Conservation (phyloP, 495 filamentous ascomycete genomes). For the Poronia punctata region DNA sequence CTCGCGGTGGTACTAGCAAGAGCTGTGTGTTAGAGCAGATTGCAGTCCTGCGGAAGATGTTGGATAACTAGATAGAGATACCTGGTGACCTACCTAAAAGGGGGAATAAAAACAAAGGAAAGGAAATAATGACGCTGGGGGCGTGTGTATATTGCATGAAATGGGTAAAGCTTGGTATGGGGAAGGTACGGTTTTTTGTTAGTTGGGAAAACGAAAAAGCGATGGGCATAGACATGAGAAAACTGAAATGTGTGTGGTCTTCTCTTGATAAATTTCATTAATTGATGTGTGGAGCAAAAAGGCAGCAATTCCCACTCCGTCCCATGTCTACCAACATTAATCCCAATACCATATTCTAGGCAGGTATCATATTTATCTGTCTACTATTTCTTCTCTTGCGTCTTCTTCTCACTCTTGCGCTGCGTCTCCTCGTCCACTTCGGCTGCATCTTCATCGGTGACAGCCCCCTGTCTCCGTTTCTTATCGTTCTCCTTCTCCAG, state of each 20-base stretch:
- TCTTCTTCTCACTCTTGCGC: slow-evolving; percentile 33
- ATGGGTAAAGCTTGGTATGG: background rate
- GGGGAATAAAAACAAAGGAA: too few species aligned
- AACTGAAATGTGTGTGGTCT: background rate
- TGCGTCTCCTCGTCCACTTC: slow-evolving; percentile 40
- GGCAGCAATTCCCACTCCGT: too few species aligned
- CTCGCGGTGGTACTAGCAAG: slow-evolving; percentile 76
- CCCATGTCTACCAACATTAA: too few species aligned
- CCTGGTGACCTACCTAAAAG: too few species aligned
- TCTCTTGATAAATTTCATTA: too few species aligned
- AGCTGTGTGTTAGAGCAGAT: slow-evolving; percentile 73
- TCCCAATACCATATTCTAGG: too few species aligned
- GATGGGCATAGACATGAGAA: background rate
- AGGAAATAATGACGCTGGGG: too few species aligned
- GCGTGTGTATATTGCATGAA: background rate
- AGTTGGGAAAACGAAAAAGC: background rate
- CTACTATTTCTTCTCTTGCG: slow-evolving; percentile 5
- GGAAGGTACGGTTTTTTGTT: background rate
- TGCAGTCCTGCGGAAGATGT: slow-evolving; percentile 52
- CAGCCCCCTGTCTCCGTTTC: slow-evolving; percentile 21
- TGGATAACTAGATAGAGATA: slow-evolving; percentile 24
- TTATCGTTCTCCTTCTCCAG: slow-evolving; percentile 55
- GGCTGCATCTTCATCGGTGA: slow-evolving; percentile 38
- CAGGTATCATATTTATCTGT: background rate
- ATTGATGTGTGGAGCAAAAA: too few species aligned